A percentile compares a stretch with the other conserved stretches of the same genome.
These are phyloP conservation scores for Trichothecium roseum DNA, from an alignment of 2,329 filamentous ascomycete genomes.

Conservation along the genomic window DNA sequence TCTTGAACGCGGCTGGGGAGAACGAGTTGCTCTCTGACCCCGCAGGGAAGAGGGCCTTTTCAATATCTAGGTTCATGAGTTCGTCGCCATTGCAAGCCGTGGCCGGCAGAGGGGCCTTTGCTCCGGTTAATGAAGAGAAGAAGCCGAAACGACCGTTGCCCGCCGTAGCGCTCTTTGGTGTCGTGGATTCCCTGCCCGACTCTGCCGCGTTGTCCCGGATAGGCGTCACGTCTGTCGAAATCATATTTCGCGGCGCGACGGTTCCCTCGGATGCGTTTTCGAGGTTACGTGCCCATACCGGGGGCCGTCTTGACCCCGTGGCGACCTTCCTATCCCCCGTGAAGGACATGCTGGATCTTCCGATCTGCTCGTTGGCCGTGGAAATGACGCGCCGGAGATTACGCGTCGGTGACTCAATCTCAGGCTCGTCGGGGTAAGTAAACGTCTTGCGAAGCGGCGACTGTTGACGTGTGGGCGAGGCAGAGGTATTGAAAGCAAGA, in stretches of 20 bases:
- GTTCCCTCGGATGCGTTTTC: neutral
- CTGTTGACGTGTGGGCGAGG: slow-evolving; percentile 15
- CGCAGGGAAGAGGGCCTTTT: slow-evolving; percentile 40
- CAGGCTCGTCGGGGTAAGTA: slow-evolving; percentile 11
- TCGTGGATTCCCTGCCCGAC: slow-evolving; percentile 11
- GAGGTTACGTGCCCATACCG: neutral
- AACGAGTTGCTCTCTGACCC: slow-evolving; percentile 33
- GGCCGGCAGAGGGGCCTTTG: slow-evolving; percentile 10
- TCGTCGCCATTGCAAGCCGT: slow-evolving; percentile 35
- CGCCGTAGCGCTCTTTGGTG: slow-evolving; percentile 21
- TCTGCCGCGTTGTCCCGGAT: slow-evolving; percentile 1
- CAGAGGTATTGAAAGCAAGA: slow-evolving; percentile 9
- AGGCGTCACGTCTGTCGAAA: slow-evolving; percentile 1
- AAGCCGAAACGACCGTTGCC: slow-evolving; percentile 30
- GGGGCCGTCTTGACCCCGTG: neutral
- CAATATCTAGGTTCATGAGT: slow-evolving; percentile 44
- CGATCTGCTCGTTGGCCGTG: slow-evolving; percentile 1
- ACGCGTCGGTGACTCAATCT: neutral
- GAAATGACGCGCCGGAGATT: neutral
- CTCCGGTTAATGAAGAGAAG: slow-evolving; percentile 26
- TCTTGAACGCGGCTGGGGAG: slow-evolving; percentile 50
- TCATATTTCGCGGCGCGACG: too few relatives aligned
- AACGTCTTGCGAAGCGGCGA: slow-evolving; percentile 20
- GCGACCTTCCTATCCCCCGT: slow-evolving; percentile 16
- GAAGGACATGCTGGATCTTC: slow-evolving; percentile 16